Evolutionary conservation across 73 alveolate species (phyloP).

Genomic region (Breviolum minutum): DNA sequence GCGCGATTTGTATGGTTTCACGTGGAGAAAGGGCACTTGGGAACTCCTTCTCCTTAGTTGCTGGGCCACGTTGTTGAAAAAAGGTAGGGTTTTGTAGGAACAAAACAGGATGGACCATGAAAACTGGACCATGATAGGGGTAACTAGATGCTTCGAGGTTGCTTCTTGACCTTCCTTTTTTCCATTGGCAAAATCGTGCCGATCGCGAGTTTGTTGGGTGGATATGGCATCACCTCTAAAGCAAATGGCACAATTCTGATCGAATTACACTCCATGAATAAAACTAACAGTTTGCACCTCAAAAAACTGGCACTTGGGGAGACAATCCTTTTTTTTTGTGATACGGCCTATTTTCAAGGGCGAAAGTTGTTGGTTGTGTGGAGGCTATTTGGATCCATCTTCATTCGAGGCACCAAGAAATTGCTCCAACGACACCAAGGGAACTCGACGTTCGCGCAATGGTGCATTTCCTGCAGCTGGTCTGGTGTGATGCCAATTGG

Average conservation of each 20-base stretch:
- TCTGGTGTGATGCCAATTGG: not conserved
- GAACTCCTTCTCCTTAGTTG: constrained; percentile 43
- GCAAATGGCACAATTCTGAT: not conserved
- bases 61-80: too few relatives aligned
- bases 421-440: constrained; percentile 75
- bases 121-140: not conserved
- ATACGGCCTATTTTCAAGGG: too few relatives aligned
- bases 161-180: too few relatives aligned
- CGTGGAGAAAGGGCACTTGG: constrained; percentile 42
- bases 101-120: too few relatives aligned
- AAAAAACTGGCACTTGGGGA: too few relatives aligned
- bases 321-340: too few relatives aligned
- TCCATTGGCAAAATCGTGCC: too few relatives aligned
- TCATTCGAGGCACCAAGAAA: constrained; percentile 19
- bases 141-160: too few relatives aligned
- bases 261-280: not conserved
- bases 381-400: too few relatives aligned
- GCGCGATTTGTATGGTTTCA: not conserved
- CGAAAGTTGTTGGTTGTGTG: too few relatives aligned
- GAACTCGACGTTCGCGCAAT: constrained; percentile 80
- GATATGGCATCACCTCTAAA: not conserved
- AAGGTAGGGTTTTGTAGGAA: not conserved
- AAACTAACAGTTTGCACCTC: too few relatives aligned
- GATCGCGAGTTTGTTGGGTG: not conserved
- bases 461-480: not conserved